These are phyloP conservation scores for Colletotrichum costaricense DNA, from an alignment of 2,329 filamentous ascomycete genomes.

Conservation along the genomic window DNA sequence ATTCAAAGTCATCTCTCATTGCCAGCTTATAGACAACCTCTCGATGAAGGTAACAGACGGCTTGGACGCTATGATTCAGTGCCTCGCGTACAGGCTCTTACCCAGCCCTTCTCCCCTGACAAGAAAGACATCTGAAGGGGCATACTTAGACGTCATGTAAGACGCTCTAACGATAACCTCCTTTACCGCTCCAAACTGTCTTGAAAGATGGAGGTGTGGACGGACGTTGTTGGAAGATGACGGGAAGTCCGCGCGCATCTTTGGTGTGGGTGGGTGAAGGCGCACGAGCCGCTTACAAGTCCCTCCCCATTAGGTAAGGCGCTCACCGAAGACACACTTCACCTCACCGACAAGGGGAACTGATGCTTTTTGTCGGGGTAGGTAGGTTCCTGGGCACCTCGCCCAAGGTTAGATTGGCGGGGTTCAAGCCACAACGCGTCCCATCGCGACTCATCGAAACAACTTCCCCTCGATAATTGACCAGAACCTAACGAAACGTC, in stretches of 20 bases:
- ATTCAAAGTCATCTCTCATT: not conserved
- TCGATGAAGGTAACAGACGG: not conserved
- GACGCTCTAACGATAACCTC: not conserved
- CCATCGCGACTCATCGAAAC: slow-evolving; percentile 30
- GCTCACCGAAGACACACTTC: slow-evolving; percentile 11
- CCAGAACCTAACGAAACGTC: not conserved
- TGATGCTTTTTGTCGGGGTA: not conserved
- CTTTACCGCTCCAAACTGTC: slow-evolving; percentile 2
- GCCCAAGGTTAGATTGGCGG: slow-evolving; percentile 1
- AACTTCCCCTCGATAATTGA: not conserved
- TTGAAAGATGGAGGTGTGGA: not conserved
- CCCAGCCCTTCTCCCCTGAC: not conserved
- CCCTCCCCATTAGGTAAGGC: not conserved
- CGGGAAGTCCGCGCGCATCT: not conserved
- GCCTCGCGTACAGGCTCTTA: not conserved
- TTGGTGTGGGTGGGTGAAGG: not conserved
- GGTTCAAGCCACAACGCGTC: slow-evolving; percentile 28
- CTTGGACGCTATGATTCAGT: not conserved
- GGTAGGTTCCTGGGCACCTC: not conserved
- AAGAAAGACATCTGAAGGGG: not conserved
- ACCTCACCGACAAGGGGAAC: not conserved
- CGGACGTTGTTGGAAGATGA: not conserved
- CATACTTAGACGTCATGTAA: not conserved
- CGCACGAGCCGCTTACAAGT: slow-evolving; percentile 8
- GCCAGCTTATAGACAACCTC: not conserved